Base-by-base conservation (phyloP, 345 rosid genomes). In the Gossypium thurberi region DNA sequence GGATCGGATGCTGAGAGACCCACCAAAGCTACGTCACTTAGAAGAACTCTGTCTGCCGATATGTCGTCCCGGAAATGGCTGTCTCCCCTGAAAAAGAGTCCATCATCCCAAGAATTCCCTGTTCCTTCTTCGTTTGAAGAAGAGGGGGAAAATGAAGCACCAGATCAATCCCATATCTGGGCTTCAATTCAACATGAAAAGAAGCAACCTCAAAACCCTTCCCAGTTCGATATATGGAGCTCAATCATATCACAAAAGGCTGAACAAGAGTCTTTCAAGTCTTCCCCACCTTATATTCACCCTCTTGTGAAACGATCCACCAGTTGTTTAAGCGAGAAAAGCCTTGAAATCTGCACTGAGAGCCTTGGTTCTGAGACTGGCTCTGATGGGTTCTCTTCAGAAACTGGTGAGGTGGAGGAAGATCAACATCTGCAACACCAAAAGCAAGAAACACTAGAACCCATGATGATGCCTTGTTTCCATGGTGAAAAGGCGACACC, bases 351-450 rank as follows among this genome's bases (percentile, higher is more conserved):
- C 37, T 95, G 99, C 83, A 95, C 99, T 3, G 99, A 95, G 81
- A 95, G 94, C 72, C 98, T 95, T 15, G 99, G 99, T 72, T 95
- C 98, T 33, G 99, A 95, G 82, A 89, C 97, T 6, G 99, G 99
- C 47, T 96, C 94, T 8, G 97, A 91, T 17, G 91, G 81, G 33
- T 91, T 93, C 80, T 87, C 96, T 43, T 86, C 96, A 0, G 95
- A 90, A 77, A 84, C 75, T 3, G 82, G 78, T 2, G 89, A 83
- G 20, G 75, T 76, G 33, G 85, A 75, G 17, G 82, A 81, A 47
- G 86, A 70, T 47, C 71, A 28, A 71, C 21, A 42, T 9, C 66
- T 14, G 43, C 72, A 53, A n/a, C 79, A 42, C 15, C 44, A 74
- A 18, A 70, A 61, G 26, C 77, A 43, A 55, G 74, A 43, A 42